Base-by-base conservation (phyloP, 2,329 filamentous ascomycete genomes). In the Camillea tinctor region DNA sequence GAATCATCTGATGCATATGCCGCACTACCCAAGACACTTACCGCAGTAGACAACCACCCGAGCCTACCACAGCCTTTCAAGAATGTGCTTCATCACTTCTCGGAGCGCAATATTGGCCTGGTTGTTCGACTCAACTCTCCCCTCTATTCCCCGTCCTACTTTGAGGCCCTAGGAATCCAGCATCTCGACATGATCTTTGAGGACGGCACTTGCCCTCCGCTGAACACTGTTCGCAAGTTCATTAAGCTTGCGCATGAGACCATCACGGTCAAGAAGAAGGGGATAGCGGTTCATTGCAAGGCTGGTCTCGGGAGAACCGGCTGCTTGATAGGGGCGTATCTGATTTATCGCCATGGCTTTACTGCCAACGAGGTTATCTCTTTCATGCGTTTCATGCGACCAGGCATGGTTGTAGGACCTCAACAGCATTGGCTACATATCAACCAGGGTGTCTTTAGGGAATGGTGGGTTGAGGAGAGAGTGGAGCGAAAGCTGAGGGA, bases 111-210 rank as follows among this genome's bases (percentile, higher is more conserved):
- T 71, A 90, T 99, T 70, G 95, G 95, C 30, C 83, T 99, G 2
- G 94, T 99, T 2, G 95, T 99, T 50, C 89, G 95, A 50, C 82
- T 99, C 65, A 99, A 99, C 80, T 98, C 93, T 0, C 91, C 93
- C 67, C 85, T 99, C 7, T 99, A 99, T 81, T 96, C 92, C 0
- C 91, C 95, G 0, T 93, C 93, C n/a, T 97, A 94, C 80, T 99
- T 99, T 75, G 95, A 94, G 65, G 92, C 93, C 3, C 82, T 99
- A 56, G 94, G 94, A 26, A 98, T 99, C 72, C 89, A 93, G 70
- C 95, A 99, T 74, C 82, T 98, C 49, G 95, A 99, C 78, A 99
- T 99, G 95, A 98, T 99, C 71, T 99, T 99, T 72, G 95, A 98
- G 71, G 95, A 99, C 70, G 95, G 95, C 65, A 99, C 95, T 3